Base-by-base conservation (phyloP, 73 alveolate species). In the Urostyla sp. region DNA sequence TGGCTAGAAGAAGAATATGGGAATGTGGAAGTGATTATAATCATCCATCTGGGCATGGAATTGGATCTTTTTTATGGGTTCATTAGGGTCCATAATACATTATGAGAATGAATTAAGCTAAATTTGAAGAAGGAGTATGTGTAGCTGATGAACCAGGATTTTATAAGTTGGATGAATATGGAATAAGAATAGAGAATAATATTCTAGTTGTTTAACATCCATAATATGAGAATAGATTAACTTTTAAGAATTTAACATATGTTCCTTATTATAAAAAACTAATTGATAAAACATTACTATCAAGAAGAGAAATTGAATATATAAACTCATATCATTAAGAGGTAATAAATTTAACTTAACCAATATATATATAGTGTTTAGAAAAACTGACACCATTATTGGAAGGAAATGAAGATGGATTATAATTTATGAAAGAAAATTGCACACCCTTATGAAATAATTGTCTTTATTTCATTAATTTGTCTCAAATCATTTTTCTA, bases 1-100 rank as follows among this genome's bases (percentile, higher is more conserved):
- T 96, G 26, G 99, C 99, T 6, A 92, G 99, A 53, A 77, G 94
- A 44, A 93, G 85, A 48, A 92, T 98, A 44, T 91, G 98, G 98
- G 94, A 79, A 67, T 96, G 76, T 11, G 93, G 96, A 16, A 49
- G 53, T n/a, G 82, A 84, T 76, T 84, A 85, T 60, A 76, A 51
- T 27, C 96, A 89, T 56, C 91, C 91, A 31, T 84, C 96, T 37
- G 88, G 93, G 32, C 96, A 89, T 52, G 96, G 96, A 11, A 91
- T 89, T 5, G 96, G 96, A 0, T 78, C 55, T 27, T 89, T 76
- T 73, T 26, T 73, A 2, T 84, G 88, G 67, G 96, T 89, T 5
- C 96, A 89, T 46, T 92, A 89, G 57, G 96, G 96, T 20, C 96
- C 96, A 15, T 57, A 69, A 51, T 87, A 77, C 11, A 75, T 75